Base-by-base conservation (phyloP, 2,329 filamentous ascomycete species). In the Trichocomaceae sp. region DNA sequence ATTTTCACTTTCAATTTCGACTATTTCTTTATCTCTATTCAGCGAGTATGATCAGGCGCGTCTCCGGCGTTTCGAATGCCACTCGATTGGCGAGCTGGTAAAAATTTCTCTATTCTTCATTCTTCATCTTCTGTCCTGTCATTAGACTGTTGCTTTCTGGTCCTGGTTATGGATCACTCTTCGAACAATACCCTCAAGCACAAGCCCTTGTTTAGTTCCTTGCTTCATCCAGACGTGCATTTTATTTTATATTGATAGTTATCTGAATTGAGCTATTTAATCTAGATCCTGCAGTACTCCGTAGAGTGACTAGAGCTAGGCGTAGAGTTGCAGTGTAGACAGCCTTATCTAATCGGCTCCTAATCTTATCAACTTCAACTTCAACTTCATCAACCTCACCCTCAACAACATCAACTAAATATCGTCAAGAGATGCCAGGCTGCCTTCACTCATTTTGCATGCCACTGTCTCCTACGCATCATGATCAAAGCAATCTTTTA, bases 401-500 rank as follows among this genome's bases (percentile, higher is more conserved):
- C 48, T 3, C 31, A 35, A 2, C 31, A 10, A 15, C 13, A 10
- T 35, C 6, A 35, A 35, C 20, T 44, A 23, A 17, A 5, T 8
- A 12, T 41, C 29, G 13, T 5, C 1, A 50, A 20, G 12, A 33
- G 9, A 33, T 22, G 33, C 26, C 26, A 44, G 41, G 23, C 23
- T 51, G 39, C 41, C 2, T 17, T 8, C 17, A 31, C 12, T 8
- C 5, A 8, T 52, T 29, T 23, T 20, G 31, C 31, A 31, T 37
- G 50, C 19, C n/a, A 41, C 29, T 35, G 41, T 26, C 26, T 23
- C 26, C 31, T 47, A 50, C 49, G 57, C 62, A 73, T 63, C 62
- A 83, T 83, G 72, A 83, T 86, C 62, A 80, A 82, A 63, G 79
- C 82, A 47, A 82, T 85, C 57, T 85, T 86, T 70, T 85, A 84